Conservation (phyloP, 2,329 filamentous ascomycete genomes). For the Cercospora sp. region DNA sequence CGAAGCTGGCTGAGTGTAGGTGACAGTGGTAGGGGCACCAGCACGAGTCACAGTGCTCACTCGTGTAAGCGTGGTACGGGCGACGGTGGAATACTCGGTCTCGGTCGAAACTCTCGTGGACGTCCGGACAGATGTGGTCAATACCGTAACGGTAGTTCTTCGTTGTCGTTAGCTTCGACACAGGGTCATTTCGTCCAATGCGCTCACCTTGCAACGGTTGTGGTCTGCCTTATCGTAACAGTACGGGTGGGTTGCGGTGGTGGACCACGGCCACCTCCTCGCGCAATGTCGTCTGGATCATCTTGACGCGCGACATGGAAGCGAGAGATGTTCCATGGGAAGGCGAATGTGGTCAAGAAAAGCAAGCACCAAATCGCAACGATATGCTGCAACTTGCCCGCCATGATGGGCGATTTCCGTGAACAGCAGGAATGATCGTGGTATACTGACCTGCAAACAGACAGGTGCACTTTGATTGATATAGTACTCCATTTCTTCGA, state of each 20-base stretch:
- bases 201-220: not conserved
- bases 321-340: not conserved
- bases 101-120: not conserved
- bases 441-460: not conserved
- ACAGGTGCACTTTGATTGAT: not conserved
- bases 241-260: not conserved
- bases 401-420: not conserved
- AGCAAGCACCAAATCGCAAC: conserved; percentile 6
- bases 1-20: not conserved
- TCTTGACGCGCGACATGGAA: not conserved
- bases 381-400: not conserved
- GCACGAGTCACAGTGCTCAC: not conserved
- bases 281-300: not conserved
- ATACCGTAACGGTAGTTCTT: not conserved
- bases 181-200: not conserved
- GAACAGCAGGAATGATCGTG: not conserved
- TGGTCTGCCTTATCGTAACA: not conserved
- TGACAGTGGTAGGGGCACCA: not conserved
- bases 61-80: not conserved
- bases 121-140: not conserved
- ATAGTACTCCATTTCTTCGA: not conserved
- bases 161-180: not conserved
- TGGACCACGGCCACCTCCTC: not conserved
- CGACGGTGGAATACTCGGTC: not conserved
- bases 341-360: not conserved